These are phyloP conservation scores for Skeletonema marinoi DNA, from an alignment of 108 stramenopile species.

Conservation along the genomic window DNA sequence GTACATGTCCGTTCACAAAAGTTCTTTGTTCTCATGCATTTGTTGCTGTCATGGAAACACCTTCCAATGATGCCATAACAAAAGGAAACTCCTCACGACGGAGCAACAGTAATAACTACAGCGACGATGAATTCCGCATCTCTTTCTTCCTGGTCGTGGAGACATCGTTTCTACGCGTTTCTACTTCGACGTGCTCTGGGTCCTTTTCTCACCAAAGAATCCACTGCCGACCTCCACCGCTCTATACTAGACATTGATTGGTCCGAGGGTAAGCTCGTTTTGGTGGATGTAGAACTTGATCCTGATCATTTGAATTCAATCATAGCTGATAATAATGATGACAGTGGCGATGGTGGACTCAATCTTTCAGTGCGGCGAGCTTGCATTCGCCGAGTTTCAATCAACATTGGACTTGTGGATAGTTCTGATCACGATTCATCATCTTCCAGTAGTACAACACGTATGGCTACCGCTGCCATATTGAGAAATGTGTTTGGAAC, in stretches of 20 bases:
- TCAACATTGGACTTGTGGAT: conserved; percentile 23
- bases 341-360: background rate
- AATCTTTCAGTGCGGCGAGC: conserved; percentile 14
- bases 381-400: conserved; percentile 15
- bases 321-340: background rate
- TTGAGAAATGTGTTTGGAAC: conserved; percentile 21
- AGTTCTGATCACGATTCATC: background rate
- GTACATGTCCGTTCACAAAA: too few species aligned
- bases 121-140: background rate
- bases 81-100: too few species aligned
- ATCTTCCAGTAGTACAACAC: conserved; percentile 18
- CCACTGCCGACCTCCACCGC: conserved; percentile 55
- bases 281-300: conserved; percentile 66
- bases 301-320: conserved; percentile 45
- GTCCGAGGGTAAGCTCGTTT: conserved; percentile 61
- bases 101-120: background rate
- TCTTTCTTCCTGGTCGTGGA: conserved; percentile 48
- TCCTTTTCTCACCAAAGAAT: conserved; percentile 60
- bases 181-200: conserved; percentile 71
- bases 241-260: conserved; percentile 70
- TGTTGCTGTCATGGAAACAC: too few species aligned
- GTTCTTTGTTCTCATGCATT: too few species aligned
- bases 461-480: conserved; percentile 25
- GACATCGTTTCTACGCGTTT: conserved; percentile 74
- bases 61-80: too few species aligned